Base-by-base conservation (phyloP, 148 eudicot genomes). In the Cornus florida region DNA sequence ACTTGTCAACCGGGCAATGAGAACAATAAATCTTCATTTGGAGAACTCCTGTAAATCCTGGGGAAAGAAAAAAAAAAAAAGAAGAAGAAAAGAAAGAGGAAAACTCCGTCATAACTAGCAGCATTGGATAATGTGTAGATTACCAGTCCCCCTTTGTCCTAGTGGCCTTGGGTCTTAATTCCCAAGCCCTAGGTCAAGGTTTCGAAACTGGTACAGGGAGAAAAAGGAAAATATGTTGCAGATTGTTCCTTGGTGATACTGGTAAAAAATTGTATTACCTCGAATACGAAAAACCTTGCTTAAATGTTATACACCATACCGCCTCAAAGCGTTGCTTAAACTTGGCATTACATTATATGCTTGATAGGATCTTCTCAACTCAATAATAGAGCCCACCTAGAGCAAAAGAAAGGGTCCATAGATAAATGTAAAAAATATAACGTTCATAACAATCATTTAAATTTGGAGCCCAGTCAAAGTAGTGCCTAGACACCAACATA, bases 291-390 rank as follows among this genome's bases (percentile, higher is more conserved):
- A 16, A 43, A 31, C 38, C 32, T 10, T 46, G 66, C 48, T 39
- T 2, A 5, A 1, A 39, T 33, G 66, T 90, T 84, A 95, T 66
- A 92, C 89, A 53, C 99, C 99, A 85, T 96, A 96, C 14, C 98
- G 91, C 81, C 87, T 86, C 76, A 96, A 88, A 79, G 90, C 95
- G 84, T 92, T 93, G 87, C 90, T 92, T 76, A 96, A 86, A 76
- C 92, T 84, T 28, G 99, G 99, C 98, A 92, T 93, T 46, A 96
- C 97, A 67, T 96, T 96, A 81, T 95, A 95, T 41, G 99, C 98
- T 89, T 93, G 99, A 74, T 96, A 96, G 28, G 99, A 96, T 87
- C 99, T 89, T 88, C 98, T 91, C 77, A 96, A 86, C 73, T 93
- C 99, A 62, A 93, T 95, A 20, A 95, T 96, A 17, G 99, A 96